Conservation (phyloP, 176 grass and related monocot species). For the Elaeis guineensis region DNA sequence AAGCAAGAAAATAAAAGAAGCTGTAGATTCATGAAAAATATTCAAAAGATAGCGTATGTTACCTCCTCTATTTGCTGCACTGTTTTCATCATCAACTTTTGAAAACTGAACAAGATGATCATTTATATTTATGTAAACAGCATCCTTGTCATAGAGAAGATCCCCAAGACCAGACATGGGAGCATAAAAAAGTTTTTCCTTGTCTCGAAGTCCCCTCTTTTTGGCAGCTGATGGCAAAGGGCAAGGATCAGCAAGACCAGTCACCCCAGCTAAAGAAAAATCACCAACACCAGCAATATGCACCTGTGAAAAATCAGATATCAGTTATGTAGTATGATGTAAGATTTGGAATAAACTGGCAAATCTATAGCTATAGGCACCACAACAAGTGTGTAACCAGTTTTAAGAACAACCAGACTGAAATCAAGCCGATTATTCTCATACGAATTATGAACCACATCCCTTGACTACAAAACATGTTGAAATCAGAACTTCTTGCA, state of each 20-base stretch:
- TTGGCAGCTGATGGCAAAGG: conserved; percentile 92
- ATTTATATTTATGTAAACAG: conserved; percentile 94
- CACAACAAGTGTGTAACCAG: no score
- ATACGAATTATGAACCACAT: no score
- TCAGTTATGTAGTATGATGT: no score
- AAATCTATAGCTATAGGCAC: no score
- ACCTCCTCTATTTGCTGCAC: conserved; percentile 40
- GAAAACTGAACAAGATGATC: conserved; percentile 97
- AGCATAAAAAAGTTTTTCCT: conserved; percentile 94
- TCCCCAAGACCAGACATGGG: conserved; percentile 99
- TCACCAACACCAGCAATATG: conserved; percentile 93
- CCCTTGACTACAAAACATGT: no score
- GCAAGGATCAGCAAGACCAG: conserved; percentile 82
- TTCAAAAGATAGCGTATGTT: neutral
- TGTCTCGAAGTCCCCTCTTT: conserved; percentile 90
- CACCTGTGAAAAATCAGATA: conserved; percentile 39
- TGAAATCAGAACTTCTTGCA: no score
- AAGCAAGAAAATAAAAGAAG: no score
- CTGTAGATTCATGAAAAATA: no score
- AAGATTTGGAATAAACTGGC: no score
- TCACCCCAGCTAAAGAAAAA: conserved; percentile 72
- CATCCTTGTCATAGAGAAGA: conserved; percentile 93
- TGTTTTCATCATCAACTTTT: conserved; percentile 46
- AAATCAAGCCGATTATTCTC: no score
- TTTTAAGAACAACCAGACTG: no score